Base-by-base conservation (phyloP, 768 basidiomycete species). In the Tulasnella sp. region DNA sequence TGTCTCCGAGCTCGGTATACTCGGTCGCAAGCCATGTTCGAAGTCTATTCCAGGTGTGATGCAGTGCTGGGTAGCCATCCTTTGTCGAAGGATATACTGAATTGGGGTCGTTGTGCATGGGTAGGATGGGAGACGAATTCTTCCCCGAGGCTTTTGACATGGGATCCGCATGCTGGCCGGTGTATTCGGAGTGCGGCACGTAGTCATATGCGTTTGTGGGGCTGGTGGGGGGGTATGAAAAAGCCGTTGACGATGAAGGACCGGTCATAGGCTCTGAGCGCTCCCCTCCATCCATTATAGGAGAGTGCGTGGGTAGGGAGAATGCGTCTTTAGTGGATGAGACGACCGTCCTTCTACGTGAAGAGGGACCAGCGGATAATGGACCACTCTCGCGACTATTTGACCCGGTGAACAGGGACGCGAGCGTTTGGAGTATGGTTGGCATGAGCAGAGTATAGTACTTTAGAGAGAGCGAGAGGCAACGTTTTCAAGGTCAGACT, bases 1-100 rank as follows among this genome's bases (percentile, higher is more conserved):
- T 96, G 71, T 98, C 94, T 27, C 87, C 88, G 19, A 98, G 80
- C 68, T 98, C 94, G 47, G 93, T 91, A 73, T 95, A 95, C 73
- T 94, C 85, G 61, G 83, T 79, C 61, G 73, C 76, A 19, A 96
- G 83, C 82, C 91, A 91, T n/a, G 73, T 68, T 61, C 84, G 85
- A 51, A 98, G 77, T 23, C 94, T 84, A 64, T 78, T 76, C 88
- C 93, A 96, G 1, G 92, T 91, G 50, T 78, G 78, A 17, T 79
- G 71, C n/a, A 96, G 75, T 26, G 90, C 83, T 2, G 94, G 92
- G 70, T 89, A 92, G 43, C 73, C 65, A 4, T 73, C 69, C 2
- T 67, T 63, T 11, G 74, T 70, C 19, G 77, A 66, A 19, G 68
- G 65, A 42, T 72, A 67, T 26, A 77, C 72, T n/a, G 51, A 76